Conservation (phyloP, 495 filamentous ascomycete genomes). For the Amorphotheca resinae region DNA sequence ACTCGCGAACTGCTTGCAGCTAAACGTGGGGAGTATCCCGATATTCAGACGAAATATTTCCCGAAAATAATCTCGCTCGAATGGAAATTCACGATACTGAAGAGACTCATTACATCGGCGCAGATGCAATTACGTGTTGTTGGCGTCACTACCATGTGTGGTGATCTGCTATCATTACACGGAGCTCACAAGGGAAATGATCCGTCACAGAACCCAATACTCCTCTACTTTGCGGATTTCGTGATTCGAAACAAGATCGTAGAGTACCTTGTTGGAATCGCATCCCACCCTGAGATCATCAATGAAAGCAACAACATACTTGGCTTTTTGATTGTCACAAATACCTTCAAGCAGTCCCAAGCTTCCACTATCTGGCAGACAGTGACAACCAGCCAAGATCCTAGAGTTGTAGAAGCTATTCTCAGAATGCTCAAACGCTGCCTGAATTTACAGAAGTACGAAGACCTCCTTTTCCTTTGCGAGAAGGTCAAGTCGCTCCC, state of each 20-base stretch:
- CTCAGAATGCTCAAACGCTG: conserved; percentile 62
- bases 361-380: conserved; percentile 80
- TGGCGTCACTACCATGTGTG: conserved; percentile 57
- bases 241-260: conserved; percentile 54
- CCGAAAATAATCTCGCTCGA: conserved; percentile 40
- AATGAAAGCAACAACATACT: conserved; percentile 69
- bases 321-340: conserved; percentile 75
- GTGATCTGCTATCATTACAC: conserved; percentile 55
- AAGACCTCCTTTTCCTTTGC: conserved; percentile 55
- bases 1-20: conserved; percentile 23
- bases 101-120: conserved; percentile 63
- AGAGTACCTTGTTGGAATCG: conserved; percentile 79
- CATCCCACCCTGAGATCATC: conserved; percentile 86
- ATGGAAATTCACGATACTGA: conserved; percentile 60
- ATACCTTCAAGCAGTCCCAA: conserved; percentile 54
- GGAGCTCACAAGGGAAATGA: conserved; percentile 31
- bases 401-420: conserved; percentile 68
- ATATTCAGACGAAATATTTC: conserved; percentile 11
- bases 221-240: conserved; percentile 53
- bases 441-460: conserved; percentile 42
- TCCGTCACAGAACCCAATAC: conserved; percentile 33
- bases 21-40: conserved; percentile 15
- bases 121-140: conserved; percentile 80
- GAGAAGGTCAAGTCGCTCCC: conserved; percentile 60
- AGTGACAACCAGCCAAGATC: conserved; percentile 70